Percentiles rank a stretch among this genome's conserved stretches.
phyloP scores from a whole-genome alignment of 108 stramenopile species.

The Pinguiococcus pyrenoidosus region DNA sequence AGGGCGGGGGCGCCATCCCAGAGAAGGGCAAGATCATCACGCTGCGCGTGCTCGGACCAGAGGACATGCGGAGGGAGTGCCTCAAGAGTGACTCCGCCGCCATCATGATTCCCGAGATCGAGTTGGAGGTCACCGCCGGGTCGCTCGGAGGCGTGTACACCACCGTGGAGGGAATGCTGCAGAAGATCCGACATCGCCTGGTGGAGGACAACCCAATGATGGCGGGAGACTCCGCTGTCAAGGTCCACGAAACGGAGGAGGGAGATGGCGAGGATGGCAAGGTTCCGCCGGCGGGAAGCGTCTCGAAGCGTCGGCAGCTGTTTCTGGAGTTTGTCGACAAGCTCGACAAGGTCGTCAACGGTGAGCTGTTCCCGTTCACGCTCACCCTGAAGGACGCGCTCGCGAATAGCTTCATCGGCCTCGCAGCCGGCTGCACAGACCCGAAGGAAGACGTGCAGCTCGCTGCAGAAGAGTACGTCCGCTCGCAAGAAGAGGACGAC shows the following conservation, averaged over 20 bases:
- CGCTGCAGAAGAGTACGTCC: not conserved
- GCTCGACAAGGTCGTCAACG: slow-evolving; percentile 38
- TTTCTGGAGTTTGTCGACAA: slow-evolving; percentile 34
- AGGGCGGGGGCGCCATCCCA: slow-evolving; percentile 77
- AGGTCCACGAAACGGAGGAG: slow-evolving; percentile 4
- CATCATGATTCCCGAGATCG: slow-evolving; percentile 57
- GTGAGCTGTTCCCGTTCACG: slow-evolving; percentile 56
- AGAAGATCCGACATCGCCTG: slow-evolving; percentile 49
- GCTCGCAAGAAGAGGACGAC: slow-evolving; percentile 11
- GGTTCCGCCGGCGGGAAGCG: not conserved
- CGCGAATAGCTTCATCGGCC: slow-evolving; percentile 63
- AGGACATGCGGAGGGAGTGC: slow-evolving; percentile 62
- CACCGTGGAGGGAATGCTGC: slow-evolving; percentile 65
- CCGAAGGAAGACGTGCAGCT: not conserved
- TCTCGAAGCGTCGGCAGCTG: not conserved
- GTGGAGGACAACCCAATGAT: slow-evolving; percentile 52
- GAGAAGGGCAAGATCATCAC: slow-evolving; percentile 46
- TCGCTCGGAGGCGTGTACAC: slow-evolving; percentile 70
- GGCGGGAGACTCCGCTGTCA: slow-evolving; percentile 48
- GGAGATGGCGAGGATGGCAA: slow-evolving; percentile 11
- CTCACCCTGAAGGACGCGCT: slow-evolving; percentile 63
- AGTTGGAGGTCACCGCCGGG: slow-evolving; percentile 37
- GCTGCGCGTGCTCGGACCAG: slow-evolving; percentile 29
- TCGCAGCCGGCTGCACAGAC: not conserved
- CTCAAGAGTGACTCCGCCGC: slow-evolving; percentile 65